Conservation (phyloP, 352 stramenopile species). For the Elongisporangium anandrum region DNA sequence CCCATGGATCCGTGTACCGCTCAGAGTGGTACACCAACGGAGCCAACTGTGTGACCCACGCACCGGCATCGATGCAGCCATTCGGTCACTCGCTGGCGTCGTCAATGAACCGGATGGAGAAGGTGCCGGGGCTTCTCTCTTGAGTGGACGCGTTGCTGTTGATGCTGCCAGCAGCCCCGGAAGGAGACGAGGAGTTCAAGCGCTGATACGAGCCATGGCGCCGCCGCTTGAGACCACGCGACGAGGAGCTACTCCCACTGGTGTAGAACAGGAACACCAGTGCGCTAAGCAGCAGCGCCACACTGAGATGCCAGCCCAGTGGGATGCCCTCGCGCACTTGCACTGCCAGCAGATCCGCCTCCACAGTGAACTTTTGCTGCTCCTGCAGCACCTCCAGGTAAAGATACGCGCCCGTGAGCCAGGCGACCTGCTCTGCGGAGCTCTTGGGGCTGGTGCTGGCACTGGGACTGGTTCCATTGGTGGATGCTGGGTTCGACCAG, state of each 20-base stretch:
- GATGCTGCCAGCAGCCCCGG: neutral
- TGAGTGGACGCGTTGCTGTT: neutral
- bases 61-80: neutral
- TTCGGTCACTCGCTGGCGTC: constrained; percentile 1
- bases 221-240: neutral
- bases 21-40: neutral
- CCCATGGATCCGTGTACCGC: neutral
- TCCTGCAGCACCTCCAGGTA: constrained; percentile 60
- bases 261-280: constrained; percentile 50
- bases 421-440: constrained; percentile 34
- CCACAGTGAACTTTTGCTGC: constrained; percentile 46
- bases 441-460: constrained; percentile 6
- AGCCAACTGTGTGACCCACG: neutral
- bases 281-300: constrained; percentile 49
- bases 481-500: constrained; percentile 22
- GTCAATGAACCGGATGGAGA: constrained; percentile 1
- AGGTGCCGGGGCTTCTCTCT: constrained; percentile 1
- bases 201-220: constrained; percentile 2
- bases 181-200: neutral
- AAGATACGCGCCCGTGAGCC: constrained; percentile 66
- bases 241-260: constrained; percentile 7
- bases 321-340: constrained; percentile 65
- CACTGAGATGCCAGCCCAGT: constrained; percentile 61
- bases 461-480: constrained; percentile 10
- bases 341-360: constrained; percentile 55